Evolutionary conservation across 2,329 filamentous ascomycete genomes (phyloP).

Genomic region (Arthroderma sp.): DNA sequence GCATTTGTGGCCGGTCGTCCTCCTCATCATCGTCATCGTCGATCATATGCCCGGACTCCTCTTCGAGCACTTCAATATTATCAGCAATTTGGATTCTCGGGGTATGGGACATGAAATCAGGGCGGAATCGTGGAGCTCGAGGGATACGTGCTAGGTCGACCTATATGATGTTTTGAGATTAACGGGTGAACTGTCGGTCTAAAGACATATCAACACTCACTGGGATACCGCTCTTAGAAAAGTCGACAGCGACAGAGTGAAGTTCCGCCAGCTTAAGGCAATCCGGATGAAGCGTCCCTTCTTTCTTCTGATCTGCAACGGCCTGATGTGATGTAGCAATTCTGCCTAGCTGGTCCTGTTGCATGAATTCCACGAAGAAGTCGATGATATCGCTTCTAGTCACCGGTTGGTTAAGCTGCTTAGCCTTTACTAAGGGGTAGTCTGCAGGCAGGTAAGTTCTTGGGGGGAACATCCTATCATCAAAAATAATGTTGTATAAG

Average conservation of each 20-base stretch:
- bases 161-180: conserved; percentile 3
- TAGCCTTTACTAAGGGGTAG: conserved; percentile 48
- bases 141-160: conserved; percentile 11
- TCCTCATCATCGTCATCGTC: conserved; percentile 36
- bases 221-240: conserved; percentile 58
- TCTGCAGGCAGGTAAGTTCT: conserved; percentile 48
- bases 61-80: conserved; percentile 16
- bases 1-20: conserved; percentile 32
- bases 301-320: conserved; percentile 43
- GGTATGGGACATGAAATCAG: conserved; percentile 43
- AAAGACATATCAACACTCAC: conserved; percentile 16
- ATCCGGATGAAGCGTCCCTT: conserved; percentile 40
- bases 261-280: conserved; percentile 48
- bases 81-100: conserved; percentile 32
- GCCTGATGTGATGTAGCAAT: conserved; percentile 54
- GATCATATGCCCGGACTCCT: conserved; percentile 35
- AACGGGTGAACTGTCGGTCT: too few species aligned
- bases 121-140: conserved; percentile 19
- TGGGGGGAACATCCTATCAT: conserved; percentile 38
- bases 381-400: conserved; percentile 54
- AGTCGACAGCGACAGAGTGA: conserved; percentile 61
- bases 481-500: conserved; percentile 67
- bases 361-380: conserved; percentile 72
- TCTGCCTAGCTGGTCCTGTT: conserved; percentile 50
- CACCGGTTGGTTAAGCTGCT: conserved; percentile 50